Conservation (phyloP, 257 asterid species). For the Cinchona pubescens region DNA sequence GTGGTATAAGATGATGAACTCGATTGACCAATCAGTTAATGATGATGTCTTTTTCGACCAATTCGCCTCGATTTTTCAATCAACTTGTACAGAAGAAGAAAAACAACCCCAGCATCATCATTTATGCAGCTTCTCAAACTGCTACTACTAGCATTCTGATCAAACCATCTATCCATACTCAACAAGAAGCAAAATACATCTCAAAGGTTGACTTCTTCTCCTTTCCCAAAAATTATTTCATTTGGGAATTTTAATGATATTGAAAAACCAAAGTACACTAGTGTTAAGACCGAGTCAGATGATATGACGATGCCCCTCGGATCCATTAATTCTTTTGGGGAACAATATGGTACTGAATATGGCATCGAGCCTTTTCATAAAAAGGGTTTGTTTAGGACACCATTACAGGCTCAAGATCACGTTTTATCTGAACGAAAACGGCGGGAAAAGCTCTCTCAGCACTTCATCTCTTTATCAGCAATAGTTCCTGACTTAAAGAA, state of each 20-base stretch:
- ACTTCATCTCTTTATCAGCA: conserved; percentile 22
- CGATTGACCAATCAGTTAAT: neutral
- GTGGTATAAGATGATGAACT: neutral
- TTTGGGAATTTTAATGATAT: neutral
- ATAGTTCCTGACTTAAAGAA: conserved; percentile 31
- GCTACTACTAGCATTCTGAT: too few relatives aligned
- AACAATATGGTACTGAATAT: neutral
- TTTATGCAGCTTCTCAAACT: neutral
- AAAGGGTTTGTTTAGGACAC: neutral
- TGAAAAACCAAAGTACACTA: neutral
- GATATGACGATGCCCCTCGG: neutral
- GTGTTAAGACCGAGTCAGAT: neutral
- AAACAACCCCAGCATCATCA: too few relatives aligned
- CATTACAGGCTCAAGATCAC: conserved; percentile 26
- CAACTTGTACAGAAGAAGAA: too few relatives aligned
- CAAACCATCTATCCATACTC: neutral
- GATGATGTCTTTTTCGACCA: neutral
- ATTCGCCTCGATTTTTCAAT: too few relatives aligned
- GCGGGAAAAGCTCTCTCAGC: conserved; percentile 24
- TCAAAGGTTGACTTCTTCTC: neutral
- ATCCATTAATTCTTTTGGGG: neutral
- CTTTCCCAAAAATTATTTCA: neutral
- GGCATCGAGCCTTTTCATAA: neutral
- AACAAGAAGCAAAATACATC: neutral
- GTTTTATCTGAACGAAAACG: conserved; percentile 31